These are phyloP conservation scores for Hevea brasiliensis DNA, from an alignment of 345 rosid genomes.

Conservation along the genomic window DNA sequence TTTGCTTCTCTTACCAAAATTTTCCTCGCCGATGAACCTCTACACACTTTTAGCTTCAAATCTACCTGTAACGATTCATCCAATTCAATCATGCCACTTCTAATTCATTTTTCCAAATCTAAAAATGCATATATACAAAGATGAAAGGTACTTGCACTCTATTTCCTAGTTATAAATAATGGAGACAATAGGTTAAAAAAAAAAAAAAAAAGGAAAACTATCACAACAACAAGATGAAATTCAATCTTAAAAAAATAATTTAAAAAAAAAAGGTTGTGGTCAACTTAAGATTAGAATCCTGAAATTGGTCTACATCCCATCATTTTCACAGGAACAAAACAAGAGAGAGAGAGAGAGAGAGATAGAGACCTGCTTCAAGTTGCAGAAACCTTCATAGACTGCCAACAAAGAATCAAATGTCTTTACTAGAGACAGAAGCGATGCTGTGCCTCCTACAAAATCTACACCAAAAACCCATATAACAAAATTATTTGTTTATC, in stretches of 20 bases:
- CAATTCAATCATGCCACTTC: not conserved
- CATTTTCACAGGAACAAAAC: conserved; percentile 14
- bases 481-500: conserved; percentile 12
- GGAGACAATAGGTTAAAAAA: too few relatives aligned
- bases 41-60: conserved; percentile 83
- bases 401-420: conserved; percentile 76
- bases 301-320: not conserved
- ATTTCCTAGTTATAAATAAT: too few relatives aligned
- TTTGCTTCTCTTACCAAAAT: conserved; percentile 75
- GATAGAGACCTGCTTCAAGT: conserved; percentile 71
- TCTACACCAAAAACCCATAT: conserved; percentile 33
- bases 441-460: conserved; percentile 44
- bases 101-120: too few relatives aligned
- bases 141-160: too few relatives aligned
- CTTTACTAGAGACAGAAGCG: conserved; percentile 67
- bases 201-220: too few relatives aligned
- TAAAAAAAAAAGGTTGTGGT: too few relatives aligned
- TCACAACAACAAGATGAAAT: not conserved
- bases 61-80: conserved; percentile 54
- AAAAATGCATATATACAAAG: too few relatives aligned
- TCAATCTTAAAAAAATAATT: too few relatives aligned
- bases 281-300: too few relatives aligned
- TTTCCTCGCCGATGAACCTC: conserved; percentile 67
- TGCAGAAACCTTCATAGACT: conserved; percentile 95
- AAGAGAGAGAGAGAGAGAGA: not conserved